A percentile compares a stretch with the other conserved stretches of the same genome.
Conservation (phyloP, 306 rosid genomes). For the Elaeagnus macrophylla region DNA sequence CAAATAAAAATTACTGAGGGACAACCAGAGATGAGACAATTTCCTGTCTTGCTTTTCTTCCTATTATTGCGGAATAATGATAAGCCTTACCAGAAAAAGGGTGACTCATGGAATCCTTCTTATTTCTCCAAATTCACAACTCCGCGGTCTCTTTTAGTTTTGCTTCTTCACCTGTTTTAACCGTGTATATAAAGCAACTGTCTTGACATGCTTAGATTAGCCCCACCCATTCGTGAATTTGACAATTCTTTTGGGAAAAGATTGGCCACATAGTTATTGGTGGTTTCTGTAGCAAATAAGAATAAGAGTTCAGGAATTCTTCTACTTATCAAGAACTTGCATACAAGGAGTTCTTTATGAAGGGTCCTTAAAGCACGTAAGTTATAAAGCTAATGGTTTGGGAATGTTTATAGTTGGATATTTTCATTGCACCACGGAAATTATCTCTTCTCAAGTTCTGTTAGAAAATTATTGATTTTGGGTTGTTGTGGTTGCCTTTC, state of each 20-base stretch:
- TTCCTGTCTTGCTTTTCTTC: too few species aligned
- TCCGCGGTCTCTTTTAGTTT: constrained; percentile 25
- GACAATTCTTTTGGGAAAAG: constrained; percentile 32
- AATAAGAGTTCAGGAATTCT: constrained; percentile 19
- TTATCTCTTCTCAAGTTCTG: constrained; percentile 16
- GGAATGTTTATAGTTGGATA: constrained; percentile 16
- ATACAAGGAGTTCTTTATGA: constrained; percentile 11
- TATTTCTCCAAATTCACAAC: constrained; percentile 27
- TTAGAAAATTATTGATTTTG: constrained; percentile 18
- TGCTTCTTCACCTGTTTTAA: constrained; percentile 32
- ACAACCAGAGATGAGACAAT: too few species aligned
- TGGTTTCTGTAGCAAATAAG: constrained; percentile 47
- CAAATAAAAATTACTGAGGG: neutral
- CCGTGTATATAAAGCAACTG: constrained; percentile 12
- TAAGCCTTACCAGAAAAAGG: too few species aligned
- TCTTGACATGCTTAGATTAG: constrained; percentile 11
- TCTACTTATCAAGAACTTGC: constrained; percentile 22
- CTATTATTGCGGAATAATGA: too few species aligned
- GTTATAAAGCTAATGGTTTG: constrained; percentile 35
- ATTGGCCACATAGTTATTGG: constrained; percentile 64
- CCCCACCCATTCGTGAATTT: constrained; percentile 25
- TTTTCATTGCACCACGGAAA: constrained; percentile 9
- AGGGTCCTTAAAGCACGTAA: constrained; percentile 29
- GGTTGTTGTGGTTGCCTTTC: constrained; percentile 23
- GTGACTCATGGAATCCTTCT: too few species aligned